These are phyloP conservation scores for Plasmodium berghei DNA, from an alignment of 169 alveolate genomes.

Conservation along the genomic window DNA sequence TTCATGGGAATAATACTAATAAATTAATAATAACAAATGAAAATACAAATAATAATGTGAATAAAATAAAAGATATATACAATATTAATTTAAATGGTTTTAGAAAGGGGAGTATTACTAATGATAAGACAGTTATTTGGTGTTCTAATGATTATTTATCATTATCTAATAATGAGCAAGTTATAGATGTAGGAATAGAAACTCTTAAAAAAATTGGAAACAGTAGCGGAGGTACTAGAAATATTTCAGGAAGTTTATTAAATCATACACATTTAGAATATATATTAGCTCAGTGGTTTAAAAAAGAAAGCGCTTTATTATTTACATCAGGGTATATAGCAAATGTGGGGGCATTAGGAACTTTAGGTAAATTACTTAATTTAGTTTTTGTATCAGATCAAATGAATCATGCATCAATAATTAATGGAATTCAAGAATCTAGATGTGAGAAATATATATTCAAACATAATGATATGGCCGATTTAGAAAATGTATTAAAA, in stretches of 20 bases:
- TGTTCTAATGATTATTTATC: constrained; percentile 92
- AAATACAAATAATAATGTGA: background rate
- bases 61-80: background rate
- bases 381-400: constrained; percentile 88
- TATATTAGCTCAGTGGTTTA: constrained; percentile 87
- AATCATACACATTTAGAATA: constrained; percentile 87
- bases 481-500: constrained; percentile 80
- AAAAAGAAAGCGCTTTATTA: constrained; percentile 87
- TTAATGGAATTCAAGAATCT: constrained; percentile 89
- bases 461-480: constrained; percentile 85
- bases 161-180: constrained; percentile 89
- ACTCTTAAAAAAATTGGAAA: constrained; percentile 87
- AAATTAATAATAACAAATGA: background rate
- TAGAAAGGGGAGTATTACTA: background rate
- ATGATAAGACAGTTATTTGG: constrained; percentile 75
- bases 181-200: constrained; percentile 86
- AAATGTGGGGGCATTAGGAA: constrained; percentile 89
- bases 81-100: background rate
- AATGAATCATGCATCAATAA: constrained; percentile 92
- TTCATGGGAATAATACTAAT: background rate
- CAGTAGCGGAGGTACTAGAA: constrained; percentile 94
- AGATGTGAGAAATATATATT: constrained; percentile 81
- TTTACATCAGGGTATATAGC: constrained; percentile 91
- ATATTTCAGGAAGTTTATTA: constrained; percentile 89
- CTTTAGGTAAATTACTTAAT: constrained; percentile 86